Conservation (phyloP, 2,329 filamentous ascomycete species). For the Mollisia scopiformis region DNA sequence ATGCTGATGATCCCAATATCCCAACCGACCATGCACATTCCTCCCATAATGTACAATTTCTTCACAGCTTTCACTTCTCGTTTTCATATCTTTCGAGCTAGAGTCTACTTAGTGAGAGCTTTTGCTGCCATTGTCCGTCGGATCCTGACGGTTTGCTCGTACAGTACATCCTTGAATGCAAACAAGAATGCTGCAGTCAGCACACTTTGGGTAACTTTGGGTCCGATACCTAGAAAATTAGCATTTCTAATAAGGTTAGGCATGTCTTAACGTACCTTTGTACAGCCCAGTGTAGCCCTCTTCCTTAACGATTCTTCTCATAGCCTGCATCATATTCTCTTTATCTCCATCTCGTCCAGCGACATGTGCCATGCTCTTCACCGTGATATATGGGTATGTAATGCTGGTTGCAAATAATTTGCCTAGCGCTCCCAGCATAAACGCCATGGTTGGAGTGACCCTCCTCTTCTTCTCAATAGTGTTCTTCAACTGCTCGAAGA, state of each 20-base stretch:
- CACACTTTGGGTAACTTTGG: constrained; percentile 96
- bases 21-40: constrained; percentile 3
- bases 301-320: constrained; percentile 79
- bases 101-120: constrained; percentile 8
- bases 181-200: constrained; percentile 96
- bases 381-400: constrained; percentile 98
- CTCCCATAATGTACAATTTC: neutral
- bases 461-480: constrained; percentile 72
- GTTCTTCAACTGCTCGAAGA: constrained; percentile 99
- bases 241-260: neutral
- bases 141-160: constrained; percentile 76
- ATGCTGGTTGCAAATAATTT: constrained; percentile 93
- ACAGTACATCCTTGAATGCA: constrained; percentile 96
- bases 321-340: constrained; percentile 77
- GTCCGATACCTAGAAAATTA: constrained; percentile 73
- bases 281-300: constrained; percentile 94
- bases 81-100: neutral
- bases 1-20: neutral
- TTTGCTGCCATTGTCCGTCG: constrained; percentile 43
- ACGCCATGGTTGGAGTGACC: constrained; percentile 84
- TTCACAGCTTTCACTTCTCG: neutral
- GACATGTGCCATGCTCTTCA: constrained; percentile 98
- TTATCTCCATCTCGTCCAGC: constrained; percentile 75
- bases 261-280: constrained; percentile 65
- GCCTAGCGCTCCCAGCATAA: constrained; percentile 87